Evolutionary conservation across 106 monocot genomes (phyloP).

Genomic region (Agapanthus africanus): DNA sequence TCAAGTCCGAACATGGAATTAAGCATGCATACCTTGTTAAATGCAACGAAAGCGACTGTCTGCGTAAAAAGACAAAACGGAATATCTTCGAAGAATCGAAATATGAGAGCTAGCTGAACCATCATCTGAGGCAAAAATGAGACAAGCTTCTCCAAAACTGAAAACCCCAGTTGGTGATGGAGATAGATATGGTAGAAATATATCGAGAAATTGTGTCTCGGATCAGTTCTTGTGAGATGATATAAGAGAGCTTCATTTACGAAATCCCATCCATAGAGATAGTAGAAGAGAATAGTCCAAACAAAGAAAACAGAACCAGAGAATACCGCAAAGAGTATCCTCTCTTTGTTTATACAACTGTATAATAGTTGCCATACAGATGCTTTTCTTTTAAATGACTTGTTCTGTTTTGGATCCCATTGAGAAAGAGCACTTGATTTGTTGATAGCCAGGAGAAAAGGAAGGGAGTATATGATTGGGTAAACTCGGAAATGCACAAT

Average conservation of each 20-base stretch:
- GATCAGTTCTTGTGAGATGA: slow-evolving; percentile 90
- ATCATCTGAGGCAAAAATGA: slow-evolving; percentile 83
- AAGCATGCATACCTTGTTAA: slow-evolving; percentile 74
- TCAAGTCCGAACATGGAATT: neutral
- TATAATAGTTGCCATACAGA: slow-evolving; percentile 15
- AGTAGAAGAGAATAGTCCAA: slow-evolving; percentile 31
- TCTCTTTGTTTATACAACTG: slow-evolving; percentile 36
- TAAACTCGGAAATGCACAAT: slow-evolving; percentile 94
- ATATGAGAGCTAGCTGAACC: slow-evolving; percentile 59
- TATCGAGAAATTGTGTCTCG: slow-evolving; percentile 94
- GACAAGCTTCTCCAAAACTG: slow-evolving; percentile 57
- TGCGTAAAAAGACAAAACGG: slow-evolving; percentile 82
- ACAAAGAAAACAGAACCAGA: slow-evolving; percentile 66
- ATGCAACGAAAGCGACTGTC: slow-evolving; percentile 89
- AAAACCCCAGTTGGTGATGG: slow-evolving; percentile 73
- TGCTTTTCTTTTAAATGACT: slow-evolving; percentile 2
- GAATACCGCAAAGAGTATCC: slow-evolving; percentile 64
- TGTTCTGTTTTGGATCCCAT: slow-evolving; percentile 24
- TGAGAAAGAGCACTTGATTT: no score
- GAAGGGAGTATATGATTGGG: slow-evolving; percentile 84
- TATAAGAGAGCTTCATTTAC: slow-evolving; percentile 85
- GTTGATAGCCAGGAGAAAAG: slow-evolving; percentile 52
- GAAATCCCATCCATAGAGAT: slow-evolving; percentile 89
- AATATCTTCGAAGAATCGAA: slow-evolving; percentile 55
- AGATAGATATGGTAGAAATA: slow-evolving; percentile 97